Evolutionary conservation across 257 asterid species (phyloP).

Genomic region (Paulownia fortunei): DNA sequence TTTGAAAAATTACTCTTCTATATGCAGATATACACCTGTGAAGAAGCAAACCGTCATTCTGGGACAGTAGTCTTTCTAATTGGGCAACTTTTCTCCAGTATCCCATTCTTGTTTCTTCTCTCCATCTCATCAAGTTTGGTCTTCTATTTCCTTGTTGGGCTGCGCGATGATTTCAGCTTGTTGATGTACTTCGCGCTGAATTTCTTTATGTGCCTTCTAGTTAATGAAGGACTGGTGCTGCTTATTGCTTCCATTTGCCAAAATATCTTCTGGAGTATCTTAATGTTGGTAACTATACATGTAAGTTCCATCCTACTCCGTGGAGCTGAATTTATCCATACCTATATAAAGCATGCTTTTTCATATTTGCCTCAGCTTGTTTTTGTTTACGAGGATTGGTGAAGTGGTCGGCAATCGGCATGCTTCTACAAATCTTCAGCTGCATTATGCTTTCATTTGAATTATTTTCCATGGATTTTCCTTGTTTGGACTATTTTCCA

Average conservation of each 20-base stretch:
- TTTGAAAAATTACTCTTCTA: conserved; percentile 3
- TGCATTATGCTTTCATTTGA: not conserved
- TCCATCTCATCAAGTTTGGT: conserved; percentile 87
- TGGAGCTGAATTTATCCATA: not conserved
- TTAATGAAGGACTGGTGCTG: conserved; percentile 87
- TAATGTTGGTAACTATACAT: conserved; percentile 66
- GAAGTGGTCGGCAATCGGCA: too few species aligned
- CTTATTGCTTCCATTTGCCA: conserved; percentile 69
- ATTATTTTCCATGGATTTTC: not conserved
- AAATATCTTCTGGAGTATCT: conserved; percentile 76
- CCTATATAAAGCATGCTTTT: not conserved
- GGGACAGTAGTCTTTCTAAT: conserved; percentile 82
- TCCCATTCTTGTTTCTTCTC: conserved; percentile 92
- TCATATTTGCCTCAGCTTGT: not conserved
- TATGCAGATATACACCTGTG: conserved; percentile 74
- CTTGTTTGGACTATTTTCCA: not conserved
- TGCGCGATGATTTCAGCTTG: conserved; percentile 82
- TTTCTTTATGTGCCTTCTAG: conserved; percentile 84
- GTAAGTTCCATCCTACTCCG: conserved; percentile 53
- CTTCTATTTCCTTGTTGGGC: conserved; percentile 91
- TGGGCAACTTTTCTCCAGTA: conserved; percentile 88
- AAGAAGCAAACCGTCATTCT: conserved; percentile 88
- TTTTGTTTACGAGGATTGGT: not conserved
- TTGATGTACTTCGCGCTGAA: conserved; percentile 83
- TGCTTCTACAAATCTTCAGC: not conserved